Base-by-base conservation (phyloP, 2,329 filamentous ascomycete genomes). In the Ophiostoma montium region DNA sequence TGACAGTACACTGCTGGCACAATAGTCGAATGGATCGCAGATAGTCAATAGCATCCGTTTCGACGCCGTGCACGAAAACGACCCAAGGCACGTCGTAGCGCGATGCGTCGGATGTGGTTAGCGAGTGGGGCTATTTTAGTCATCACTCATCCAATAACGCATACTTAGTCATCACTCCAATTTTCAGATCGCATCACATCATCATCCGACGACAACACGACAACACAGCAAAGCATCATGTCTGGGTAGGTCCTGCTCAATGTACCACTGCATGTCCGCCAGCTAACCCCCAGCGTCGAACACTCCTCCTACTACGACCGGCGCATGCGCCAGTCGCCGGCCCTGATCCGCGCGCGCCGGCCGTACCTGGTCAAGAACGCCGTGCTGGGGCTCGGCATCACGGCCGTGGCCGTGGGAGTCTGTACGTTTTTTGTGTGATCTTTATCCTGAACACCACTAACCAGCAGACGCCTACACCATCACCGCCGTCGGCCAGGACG, bases 351-450 rank as follows among this genome's bases (percentile, higher is more conserved):
- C 62, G 90, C 92, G 50, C 82, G 94, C 59, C 81, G 86, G 58
- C 92, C 92, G 46, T 98, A 86, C 65, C 75, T 98, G 36, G 69
- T 95, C 66, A 94, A 85, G 71, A 98, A 98, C 67, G 75, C 83
- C 27, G 59, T 90, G 52, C 87, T 88, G 1, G 92, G 92, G 16
- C 61, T 84, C n/a, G 78, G 72, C 13, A 75, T 96, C 45, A 72
- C 84, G 57, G 74, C 72, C 18, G 80, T 96, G 57, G 81, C 86
- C n/a, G 73, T 86, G 55, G 79, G 80, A 55, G 84, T 98, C 58
- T 98, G 92, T 98, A 78, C 55, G 86, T 77, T n/a, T 27, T 35
- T 27, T 11, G 8, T 27, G 8, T n/a, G 10, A 15, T 6, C 5
- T 13, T 16, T 27, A 2, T n/a, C n/a, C n/a, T n/a, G 23, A 11